phyloP scores from a whole-genome alignment of 176 grass and related monocot genomes.

The Oryza brachyantha region DNA sequence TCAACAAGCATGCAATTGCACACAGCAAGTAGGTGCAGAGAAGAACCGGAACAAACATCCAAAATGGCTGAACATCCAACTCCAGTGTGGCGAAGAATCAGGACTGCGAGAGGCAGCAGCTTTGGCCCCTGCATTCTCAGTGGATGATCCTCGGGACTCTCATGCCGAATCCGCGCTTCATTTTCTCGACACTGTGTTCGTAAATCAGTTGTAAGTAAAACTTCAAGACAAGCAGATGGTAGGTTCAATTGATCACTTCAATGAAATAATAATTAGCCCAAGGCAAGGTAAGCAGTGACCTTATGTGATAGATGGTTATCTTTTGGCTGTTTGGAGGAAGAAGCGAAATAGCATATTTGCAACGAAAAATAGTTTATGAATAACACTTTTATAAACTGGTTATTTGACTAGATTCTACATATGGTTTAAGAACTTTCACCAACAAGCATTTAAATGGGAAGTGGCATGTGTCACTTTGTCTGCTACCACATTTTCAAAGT shows the following conservation, averaged over 20 bases:
- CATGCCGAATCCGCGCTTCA: constrained; percentile 93
- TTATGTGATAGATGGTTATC: not conserved
- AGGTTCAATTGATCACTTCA: not conserved
- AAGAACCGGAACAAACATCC: too few relatives aligned
- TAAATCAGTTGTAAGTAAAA: constrained; percentile 13
- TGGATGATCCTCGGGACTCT: constrained; percentile 52
- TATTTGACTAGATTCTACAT: not conserved
- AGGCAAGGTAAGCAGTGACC: not conserved
- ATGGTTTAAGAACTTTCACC: not conserved
- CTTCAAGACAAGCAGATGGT: not conserved
- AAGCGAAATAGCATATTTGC: too few relatives aligned
- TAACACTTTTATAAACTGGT: too few relatives aligned
- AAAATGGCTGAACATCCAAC: too few relatives aligned
- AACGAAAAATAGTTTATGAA: too few relatives aligned
- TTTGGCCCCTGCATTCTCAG: not conserved
- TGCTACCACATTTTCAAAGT: not conserved
- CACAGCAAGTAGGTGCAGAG: too few relatives aligned
- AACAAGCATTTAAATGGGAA: not conserved
- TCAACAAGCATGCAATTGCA: not conserved
- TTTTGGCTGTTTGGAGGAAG: too few relatives aligned
- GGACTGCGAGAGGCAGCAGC: not conserved
- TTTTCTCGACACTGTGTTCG: constrained; percentile 74
- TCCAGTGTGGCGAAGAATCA: not conserved
- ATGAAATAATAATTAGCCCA: not conserved
- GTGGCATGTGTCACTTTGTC: not conserved